A percentile compares a stretch with the other conserved stretches of the same genome.
Evolutionary conservation across 768 basidiomycete genomes (phyloP).

Genomic region (Naematelia encephala): DNA sequence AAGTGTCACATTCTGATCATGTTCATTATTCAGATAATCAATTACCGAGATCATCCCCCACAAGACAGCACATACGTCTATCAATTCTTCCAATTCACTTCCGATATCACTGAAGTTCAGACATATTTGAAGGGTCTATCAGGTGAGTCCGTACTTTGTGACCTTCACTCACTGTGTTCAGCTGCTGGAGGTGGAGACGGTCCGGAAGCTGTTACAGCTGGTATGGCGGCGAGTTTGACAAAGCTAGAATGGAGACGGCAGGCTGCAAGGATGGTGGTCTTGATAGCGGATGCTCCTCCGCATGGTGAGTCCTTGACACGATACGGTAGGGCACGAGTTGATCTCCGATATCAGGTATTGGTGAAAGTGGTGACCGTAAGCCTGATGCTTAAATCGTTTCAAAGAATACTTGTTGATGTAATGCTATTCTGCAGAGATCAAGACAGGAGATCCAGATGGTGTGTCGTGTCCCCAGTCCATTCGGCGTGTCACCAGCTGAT

Average conservation of each 20-base stretch:
- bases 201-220: conserved; percentile 94
- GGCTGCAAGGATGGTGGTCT: conserved; percentile 91
- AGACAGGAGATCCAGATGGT: conserved; percentile 87
- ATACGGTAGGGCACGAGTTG: background rate
- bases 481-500: background rate
- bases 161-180: conserved; percentile 1
- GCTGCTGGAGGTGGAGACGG: conserved; percentile 62
- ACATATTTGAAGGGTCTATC: conserved; percentile 69
- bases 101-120: conserved; percentile 82
- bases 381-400: conserved; percentile 32
- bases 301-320: conserved; percentile 59
- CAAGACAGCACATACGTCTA: conserved; percentile 94
- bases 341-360: conserved; percentile 57
- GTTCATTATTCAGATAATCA: conserved; percentile 62
- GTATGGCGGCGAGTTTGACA: conserved; percentile 70
- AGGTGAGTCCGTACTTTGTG: conserved; percentile 27
- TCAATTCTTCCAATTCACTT: conserved; percentile 91
- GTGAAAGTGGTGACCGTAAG: conserved; percentile 90
- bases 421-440: conserved; percentile 62
- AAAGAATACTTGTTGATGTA: no score
- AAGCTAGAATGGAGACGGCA: conserved; percentile 84
- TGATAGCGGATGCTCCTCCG: conserved; percentile 95
- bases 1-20: background rate
- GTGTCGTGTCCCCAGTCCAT: conserved; percentile 12
- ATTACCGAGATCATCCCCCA: conserved; percentile 94